phyloP scores from a whole-genome alignment of 139 green algal genomes.

The Tetratostichococcus sp. region DNA sequence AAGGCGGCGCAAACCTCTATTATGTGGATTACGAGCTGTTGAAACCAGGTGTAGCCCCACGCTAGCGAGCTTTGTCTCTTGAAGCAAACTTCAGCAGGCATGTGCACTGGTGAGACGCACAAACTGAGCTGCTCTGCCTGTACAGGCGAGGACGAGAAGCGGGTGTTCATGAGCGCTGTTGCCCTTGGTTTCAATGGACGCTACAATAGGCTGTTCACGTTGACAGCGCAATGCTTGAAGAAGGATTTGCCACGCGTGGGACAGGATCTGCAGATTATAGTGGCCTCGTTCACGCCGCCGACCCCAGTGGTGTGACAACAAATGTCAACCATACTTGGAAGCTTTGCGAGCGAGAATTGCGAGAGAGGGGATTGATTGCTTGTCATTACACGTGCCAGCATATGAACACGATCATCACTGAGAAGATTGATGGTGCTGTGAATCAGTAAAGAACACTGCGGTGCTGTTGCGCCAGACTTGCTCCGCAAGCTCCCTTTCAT shows the following conservation, averaged over 20 bases:
- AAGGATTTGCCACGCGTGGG: slow-evolving; percentile 4
- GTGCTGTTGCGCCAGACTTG: neutral
- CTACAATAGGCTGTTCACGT: slow-evolving; percentile 46
- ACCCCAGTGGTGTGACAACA: neutral
- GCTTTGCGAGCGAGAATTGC: too few relatives aligned
- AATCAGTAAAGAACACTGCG: neutral
- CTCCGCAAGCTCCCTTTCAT: neutral
- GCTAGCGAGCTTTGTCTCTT: too few relatives aligned
- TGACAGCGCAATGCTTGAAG: slow-evolving; percentile 31
- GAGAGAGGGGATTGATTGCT: too few relatives aligned
- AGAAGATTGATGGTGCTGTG: too few relatives aligned
- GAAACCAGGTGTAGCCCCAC: slow-evolving; percentile 17
- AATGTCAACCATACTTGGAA: too few relatives aligned
- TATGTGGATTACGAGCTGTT: slow-evolving; percentile 44
- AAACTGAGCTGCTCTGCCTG: too few relatives aligned
- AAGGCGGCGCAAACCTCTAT: slow-evolving; percentile 20
- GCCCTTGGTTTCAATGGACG: slow-evolving; percentile 38
- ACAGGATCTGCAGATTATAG: neutral
- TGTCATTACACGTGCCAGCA: too few relatives aligned
- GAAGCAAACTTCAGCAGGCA: too few relatives aligned
- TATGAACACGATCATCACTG: too few relatives aligned
- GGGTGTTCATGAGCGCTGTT: slow-evolving; percentile 28
- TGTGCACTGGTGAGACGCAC: neutral
- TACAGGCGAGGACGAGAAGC: slow-evolving; percentile 11
- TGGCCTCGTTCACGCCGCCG: slow-evolving; percentile 17